These are phyloP conservation scores for Lentinula boryana DNA, from an alignment of 768 basidiomycete genomes.

Conservation along the genomic window DNA sequence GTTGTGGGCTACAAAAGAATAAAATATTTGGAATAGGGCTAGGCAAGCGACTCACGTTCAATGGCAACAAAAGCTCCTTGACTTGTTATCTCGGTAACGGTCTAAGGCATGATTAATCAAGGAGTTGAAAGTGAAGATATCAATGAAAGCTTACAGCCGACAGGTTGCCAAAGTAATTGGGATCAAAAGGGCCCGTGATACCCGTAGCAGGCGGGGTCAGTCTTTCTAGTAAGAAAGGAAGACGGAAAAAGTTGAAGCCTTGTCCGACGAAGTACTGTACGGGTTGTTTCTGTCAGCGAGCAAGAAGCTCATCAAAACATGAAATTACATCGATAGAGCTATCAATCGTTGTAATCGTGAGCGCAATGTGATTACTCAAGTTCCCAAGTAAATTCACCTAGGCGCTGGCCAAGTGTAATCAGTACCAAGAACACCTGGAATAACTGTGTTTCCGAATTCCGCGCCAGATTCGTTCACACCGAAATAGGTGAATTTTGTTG, in stretches of 20 bases:
- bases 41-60: conserved; percentile 35
- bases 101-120: conserved; percentile 21
- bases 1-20: conserved; percentile 42
- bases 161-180: conserved; percentile 45
- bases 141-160: conserved; percentile 28
- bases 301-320: neutral
- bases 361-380: neutral
- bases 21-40: neutral
- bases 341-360: neutral
- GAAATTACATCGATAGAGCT: conserved; percentile 29
- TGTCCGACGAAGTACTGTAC: conserved; percentile 48
- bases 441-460: conserved; percentile 46
- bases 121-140: neutral
- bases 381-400: neutral
- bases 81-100: conserved; percentile 52
- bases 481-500: conserved; percentile 56
- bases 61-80: conserved; percentile 54
- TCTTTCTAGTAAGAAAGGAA: conserved; percentile 57
- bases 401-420: conserved; percentile 46
- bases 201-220: conserved; percentile 46
- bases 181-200: conserved; percentile 46
- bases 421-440: conserved; percentile 35
- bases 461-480: conserved; percentile 61
- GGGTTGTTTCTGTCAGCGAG: conserved; percentile 11
- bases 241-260: conserved; percentile 59